Percentiles rank a stretch among this genome's conserved stretches.
These are phyloP conservation scores for Phytophthora litchii DNA, from an alignment of 352 stramenopile species.

Conservation along the genomic window DNA sequence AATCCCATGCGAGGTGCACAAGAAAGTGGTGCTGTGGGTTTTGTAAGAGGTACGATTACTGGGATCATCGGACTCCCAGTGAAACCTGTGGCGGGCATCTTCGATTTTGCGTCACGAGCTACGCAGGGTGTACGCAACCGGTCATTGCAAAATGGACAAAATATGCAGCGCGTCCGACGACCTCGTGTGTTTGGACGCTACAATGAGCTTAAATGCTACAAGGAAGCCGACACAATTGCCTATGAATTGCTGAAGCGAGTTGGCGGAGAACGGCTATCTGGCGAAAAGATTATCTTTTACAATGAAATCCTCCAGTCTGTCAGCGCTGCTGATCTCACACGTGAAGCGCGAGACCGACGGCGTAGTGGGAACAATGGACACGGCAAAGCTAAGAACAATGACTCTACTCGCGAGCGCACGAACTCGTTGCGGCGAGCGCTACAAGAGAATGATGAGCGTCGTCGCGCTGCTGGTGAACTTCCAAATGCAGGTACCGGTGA, in stretches of 20 bases:
- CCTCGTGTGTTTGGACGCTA: conserved; percentile 90
- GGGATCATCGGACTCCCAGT: conserved; percentile 88
- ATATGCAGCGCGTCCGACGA: conserved; percentile 76
- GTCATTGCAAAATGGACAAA: conserved; percentile 80
- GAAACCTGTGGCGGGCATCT: conserved; percentile 88
- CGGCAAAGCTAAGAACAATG: conserved; percentile 42
- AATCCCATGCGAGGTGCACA: conserved; percentile 84
- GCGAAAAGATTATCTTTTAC: conserved; percentile 91
- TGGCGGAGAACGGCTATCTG: conserved; percentile 62
- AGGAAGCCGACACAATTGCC: conserved; percentile 86
- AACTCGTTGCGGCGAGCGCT: conserved; percentile 71
- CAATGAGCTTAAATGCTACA: conserved; percentile 90
- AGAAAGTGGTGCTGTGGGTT: conserved; percentile 80
- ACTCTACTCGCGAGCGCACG: conserved; percentile 68
- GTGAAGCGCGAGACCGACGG: conserved; percentile 70
- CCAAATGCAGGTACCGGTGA: conserved; percentile 24
- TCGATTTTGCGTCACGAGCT: conserved; percentile 89
- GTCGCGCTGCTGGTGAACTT: conserved; percentile 40
- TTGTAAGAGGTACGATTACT: conserved; percentile 86
- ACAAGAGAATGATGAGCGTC: conserved; percentile 69
- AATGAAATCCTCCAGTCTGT: conserved; percentile 86
- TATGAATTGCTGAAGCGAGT: conserved; percentile 86
- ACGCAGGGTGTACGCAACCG: conserved; percentile 87
- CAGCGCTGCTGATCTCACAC: conserved; percentile 70
- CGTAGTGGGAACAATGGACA: conserved; percentile 40